A percentile compares a stretch with the other conserved stretches of the same genome.
Evolutionary conservation across 257 asterid genomes (phyloP).

Genomic region (Nyctanthes arbortristis): DNA sequence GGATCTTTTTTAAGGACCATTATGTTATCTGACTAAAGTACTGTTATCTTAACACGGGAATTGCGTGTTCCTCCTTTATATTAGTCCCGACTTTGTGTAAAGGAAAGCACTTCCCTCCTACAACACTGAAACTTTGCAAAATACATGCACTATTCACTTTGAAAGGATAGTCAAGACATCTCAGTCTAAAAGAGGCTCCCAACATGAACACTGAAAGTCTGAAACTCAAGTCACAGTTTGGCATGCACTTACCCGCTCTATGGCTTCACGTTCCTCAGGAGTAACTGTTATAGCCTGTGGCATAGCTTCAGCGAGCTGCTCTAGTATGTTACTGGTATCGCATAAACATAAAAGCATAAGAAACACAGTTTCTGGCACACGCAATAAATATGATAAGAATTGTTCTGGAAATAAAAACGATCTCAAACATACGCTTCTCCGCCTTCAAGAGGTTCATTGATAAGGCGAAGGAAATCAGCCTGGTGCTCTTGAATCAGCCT

Average conservation of each 20-base stretch:
- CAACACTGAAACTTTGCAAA: background rate
- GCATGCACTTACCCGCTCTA: constrained; percentile 56
- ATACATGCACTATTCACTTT: background rate
- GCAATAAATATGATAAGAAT: constrained; percentile 5
- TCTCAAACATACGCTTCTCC: constrained; percentile 56
- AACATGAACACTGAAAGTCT: background rate
- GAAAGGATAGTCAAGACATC: background rate
- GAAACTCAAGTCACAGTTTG: constrained; percentile 2
- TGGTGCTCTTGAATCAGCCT: constrained; percentile 83
- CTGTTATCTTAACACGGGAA: background rate
- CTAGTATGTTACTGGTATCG: constrained; percentile 42
- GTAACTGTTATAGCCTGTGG: constrained; percentile 68
- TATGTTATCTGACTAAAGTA: no score
- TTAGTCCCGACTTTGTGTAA: background rate
- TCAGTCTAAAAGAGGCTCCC: background rate
- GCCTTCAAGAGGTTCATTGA: constrained; percentile 85
- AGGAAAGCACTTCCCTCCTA: background rate
- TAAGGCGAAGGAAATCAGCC: constrained; percentile 79
- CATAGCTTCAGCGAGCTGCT: constrained; percentile 63
- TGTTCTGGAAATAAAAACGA: constrained; percentile 21
- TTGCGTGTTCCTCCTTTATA: background rate
- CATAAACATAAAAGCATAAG: constrained; percentile 8
- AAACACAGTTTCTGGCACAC: background rate
- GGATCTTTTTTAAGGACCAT: no score
- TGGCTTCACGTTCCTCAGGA: constrained; percentile 75